A percentile compares a stretch with the other conserved stretches of the same genome.
phyloP scores from a whole-genome alignment of 129 eudicot genomes.

The Centella asiatica region DNA sequence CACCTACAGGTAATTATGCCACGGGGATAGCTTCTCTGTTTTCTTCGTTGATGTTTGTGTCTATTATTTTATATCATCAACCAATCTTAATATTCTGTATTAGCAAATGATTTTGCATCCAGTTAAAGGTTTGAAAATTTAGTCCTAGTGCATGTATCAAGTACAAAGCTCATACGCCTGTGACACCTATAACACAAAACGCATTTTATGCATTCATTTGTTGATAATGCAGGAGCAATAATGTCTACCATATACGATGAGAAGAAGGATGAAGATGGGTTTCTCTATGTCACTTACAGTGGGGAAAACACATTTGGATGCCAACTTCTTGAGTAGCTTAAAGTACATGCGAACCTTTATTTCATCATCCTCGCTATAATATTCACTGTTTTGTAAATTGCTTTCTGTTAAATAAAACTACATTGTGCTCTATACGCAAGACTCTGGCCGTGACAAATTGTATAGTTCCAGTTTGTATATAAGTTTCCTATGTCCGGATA shows the following conservation, averaged over 20 bases:
- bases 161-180: no score
- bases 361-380: neutral
- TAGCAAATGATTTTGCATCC: no score
- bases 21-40: no score
- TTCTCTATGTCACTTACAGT: slow-evolving; percentile 5
- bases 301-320: slow-evolving; percentile 8
- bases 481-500: neutral
- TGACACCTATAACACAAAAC: no score
- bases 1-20: slow-evolving; percentile 2
- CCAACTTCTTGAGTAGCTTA: slow-evolving; percentile 6
- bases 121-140: no score
- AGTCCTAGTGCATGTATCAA: no score
- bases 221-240: neutral
- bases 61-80: no score
- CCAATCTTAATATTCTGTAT: no score
- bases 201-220: no score
- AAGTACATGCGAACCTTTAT: neutral
- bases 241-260: slow-evolving; percentile 4
- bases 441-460: neutral
- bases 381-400: neutral
- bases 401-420: neutral
- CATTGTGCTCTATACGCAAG: neutral
- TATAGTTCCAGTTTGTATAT: slow-evolving; percentile 8
- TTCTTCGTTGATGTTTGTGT: no score
- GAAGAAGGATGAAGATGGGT: slow-evolving; percentile 4